Base-by-base conservation (phyloP, 1,284 basidiomycete species). In the Rhodotorula sp. region DNA sequence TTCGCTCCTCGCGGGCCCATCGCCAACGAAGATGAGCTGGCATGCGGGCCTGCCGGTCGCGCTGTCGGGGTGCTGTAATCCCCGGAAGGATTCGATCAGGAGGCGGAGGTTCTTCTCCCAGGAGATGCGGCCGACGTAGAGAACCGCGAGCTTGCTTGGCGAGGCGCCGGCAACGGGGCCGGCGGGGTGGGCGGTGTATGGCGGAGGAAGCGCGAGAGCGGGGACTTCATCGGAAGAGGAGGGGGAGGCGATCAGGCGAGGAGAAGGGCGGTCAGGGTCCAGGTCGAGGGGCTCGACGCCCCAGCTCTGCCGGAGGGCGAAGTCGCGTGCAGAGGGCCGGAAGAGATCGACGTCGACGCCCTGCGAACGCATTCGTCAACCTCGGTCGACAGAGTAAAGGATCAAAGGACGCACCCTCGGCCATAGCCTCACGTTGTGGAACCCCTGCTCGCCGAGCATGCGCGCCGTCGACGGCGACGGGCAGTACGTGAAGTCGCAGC, bases 101-200 rank as follows among this genome's bases (percentile, higher is more conserved):
- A 87, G 82, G n/a, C 83, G 81, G 5, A 87, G 83, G 77, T 87
- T 87, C 80, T 87, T 87, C 79, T 87, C 86, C 84, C 85, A 86
- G 5, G 84, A 85, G 56, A 83, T 80, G 32, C 82, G 79, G 36
- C 82, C 82, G 66, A 83, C 83, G 72, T 83, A 84, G 29, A 82
- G 81, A 6, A 83, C 75, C 44, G 82, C 81, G 29, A 78, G 60
- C 44, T 75, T 76, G 53, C 67, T 77, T 79, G 67, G 72, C 79
- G 74, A 78, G 44, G 57, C 37, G 36, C 44, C 46, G 46, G 51
- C 48, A 27, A n/a, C 25, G 29, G 55, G 9, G 78, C 81, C 32
- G 78, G 66, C 15, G 76, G 66, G 41, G 6, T 51, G 21, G 71
- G 77, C 9, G 75, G 75, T 6, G 79, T 80, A 29, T 69, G 81